Evolutionary conservation across 1,284 basidiomycete genomes (phyloP), one percentile per base, ranked within the genome.

Genomic region (Ganoderma sp.): DNA sequence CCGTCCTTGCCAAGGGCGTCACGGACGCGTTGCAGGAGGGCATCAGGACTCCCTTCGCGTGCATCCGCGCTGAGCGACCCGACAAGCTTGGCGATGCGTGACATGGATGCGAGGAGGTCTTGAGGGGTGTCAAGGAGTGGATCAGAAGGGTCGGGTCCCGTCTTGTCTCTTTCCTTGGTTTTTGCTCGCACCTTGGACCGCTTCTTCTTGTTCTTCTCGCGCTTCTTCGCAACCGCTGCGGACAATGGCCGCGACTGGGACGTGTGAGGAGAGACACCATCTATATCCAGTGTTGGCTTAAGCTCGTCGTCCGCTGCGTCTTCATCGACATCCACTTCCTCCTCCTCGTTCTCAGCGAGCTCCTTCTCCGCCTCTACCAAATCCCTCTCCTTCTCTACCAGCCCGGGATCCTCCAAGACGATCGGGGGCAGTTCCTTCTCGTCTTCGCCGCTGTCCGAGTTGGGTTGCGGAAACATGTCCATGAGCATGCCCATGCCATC

Each of bases 21-120:
- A 22, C 64, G 69, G n/a, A 71, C 59, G 32, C 69, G 67, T 50
- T 66, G 61, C 7, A 71, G 43, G n/a, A 69, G 69, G 42, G 64
- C 66, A 15, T 52, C 62, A 2, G 64, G 34, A 5, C 61, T 64
- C 37, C 65, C 56, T n/a, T 58, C 64, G 25, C 63, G 66, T 3
- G 71, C 61, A 37, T 65, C 68, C 19, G 65, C 42, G 57, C 63
- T 67, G 39, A 73, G 68, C 8, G 69, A 63, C 37, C 65, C 66
- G 43, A 71, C 66, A 2, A 73, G 69, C 60, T 69, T 62, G 1
- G 69, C 68, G 17, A 73, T 66, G 19, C 67, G 67, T 25, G 71
- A 67, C 66, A 71, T 73, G 34, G 71, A 69, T 48, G 66, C 68
- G 54, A 73, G 66, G 28, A 73, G 67, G 37, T 71, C 71, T 22